Evolutionary conservation across 2,329 filamentous ascomycete species (phyloP), one percentile per base, ranked within the genome.

Genomic region (Lasiodiplodia gonubiensis): DNA sequence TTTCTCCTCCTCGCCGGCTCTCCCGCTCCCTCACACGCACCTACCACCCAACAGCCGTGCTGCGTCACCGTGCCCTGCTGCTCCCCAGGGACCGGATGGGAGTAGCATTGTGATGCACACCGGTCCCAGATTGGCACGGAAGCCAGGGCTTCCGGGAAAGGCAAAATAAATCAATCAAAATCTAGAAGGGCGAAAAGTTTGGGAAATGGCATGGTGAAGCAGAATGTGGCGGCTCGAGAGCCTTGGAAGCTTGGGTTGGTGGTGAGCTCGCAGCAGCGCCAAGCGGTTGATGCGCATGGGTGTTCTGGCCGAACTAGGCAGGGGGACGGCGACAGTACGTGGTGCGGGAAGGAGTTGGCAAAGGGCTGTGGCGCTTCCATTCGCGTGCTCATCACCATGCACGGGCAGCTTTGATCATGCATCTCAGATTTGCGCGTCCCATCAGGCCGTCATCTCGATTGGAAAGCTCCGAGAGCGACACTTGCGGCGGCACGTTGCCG

Each of bases 401-500:
- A 33, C 30, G 30, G 30, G 30, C 30, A 33, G 30, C 30, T 33
- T 33, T 33, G 30, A 33, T 33, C 33, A 59, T 42, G 54, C 54
- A 59, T 61, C 57, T 61, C 57, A 61, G 57, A 61, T 61, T 61
- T 35, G 33, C 57, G 35, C 57, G 57, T 61, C 57, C 33, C 57
- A 48, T 42, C 53, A 33, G 48, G 49, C 49, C 21, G 49, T 59
- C 57, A 61, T 61, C 57, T 61, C 57, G 57, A 61, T 61, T 61
- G 57, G 57, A 49, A 46, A 61, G 57, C 39, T 16, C 57, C 57
- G 57, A 49, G 55, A 30, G 52, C 52, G 30, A 30, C 49, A 52
- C 21, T 27, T 52, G 49, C 21, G 55, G 42, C 25, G 33, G 39
- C 55, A 23, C 37, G 8, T 42, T 8, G 37, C 23, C 30, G 14